phyloP scores from a whole-genome alignment of 1,139 yeast species.

The Debaryomycetaceae sp. region DNA sequence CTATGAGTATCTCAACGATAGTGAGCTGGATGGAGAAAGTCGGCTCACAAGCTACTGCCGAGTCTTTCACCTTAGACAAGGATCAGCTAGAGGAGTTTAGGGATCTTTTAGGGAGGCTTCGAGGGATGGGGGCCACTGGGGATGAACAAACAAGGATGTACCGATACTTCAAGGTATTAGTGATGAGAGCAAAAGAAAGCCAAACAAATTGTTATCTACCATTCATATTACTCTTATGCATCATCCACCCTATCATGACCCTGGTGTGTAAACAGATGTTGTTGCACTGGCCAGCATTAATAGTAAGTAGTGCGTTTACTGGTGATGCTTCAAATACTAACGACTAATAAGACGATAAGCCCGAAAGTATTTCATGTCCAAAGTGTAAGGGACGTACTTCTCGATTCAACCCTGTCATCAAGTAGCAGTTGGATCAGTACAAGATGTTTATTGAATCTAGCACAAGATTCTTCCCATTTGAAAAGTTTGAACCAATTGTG shows the following conservation, averaged over 20 bases:
- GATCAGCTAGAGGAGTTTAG: not conserved
- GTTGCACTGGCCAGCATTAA: constrained; percentile 5
- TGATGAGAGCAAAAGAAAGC: not conserved
- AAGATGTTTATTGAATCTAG: constrained; percentile 1
- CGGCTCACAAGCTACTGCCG: not conserved
- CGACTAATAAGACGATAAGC: not conserved
- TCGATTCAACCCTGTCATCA: not conserved
- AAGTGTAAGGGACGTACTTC: constrained; percentile 1
- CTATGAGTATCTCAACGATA: too few relatives aligned
- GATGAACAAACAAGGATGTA: not conserved
- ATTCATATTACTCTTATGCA: not conserved
- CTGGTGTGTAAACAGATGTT: not conserved
- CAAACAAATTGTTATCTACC: too few relatives aligned
- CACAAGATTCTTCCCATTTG: not conserved
- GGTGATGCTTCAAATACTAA: not conserved
- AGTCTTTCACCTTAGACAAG: not conserved
- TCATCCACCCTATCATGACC: not conserved
- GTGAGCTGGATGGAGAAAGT: too few relatives aligned
- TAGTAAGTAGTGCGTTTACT: constrained; percentile 4
- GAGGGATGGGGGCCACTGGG: not conserved
- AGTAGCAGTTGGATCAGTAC: constrained; percentile 4
- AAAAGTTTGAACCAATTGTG: not conserved
- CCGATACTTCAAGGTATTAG: not conserved
- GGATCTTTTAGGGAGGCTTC: not conserved
- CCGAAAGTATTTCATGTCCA: not conserved